phyloP scores from a whole-genome alignment of 768 basidiomycete genomes.

The Chlorophyllum brunneum region DNA sequence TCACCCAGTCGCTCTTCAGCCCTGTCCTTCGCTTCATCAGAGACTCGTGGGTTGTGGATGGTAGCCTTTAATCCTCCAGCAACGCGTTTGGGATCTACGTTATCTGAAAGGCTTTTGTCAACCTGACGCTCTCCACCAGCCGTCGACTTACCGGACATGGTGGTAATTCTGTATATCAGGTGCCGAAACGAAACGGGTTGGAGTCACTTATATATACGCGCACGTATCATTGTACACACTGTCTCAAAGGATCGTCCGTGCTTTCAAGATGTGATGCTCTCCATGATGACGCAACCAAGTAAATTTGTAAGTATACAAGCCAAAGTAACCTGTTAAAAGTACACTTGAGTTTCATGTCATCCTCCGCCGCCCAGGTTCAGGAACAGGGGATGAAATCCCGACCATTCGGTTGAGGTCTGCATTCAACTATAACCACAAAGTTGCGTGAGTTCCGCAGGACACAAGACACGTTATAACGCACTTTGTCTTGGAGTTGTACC shows the following conservation, averaged over 20 bases:
- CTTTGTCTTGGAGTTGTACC: constrained; percentile 64
- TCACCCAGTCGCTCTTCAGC: constrained; percentile 37
- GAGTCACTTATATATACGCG: background rate
- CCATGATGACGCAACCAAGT: constrained; percentile 1
- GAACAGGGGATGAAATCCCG: constrained; percentile 39
- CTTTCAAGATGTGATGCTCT: background rate
- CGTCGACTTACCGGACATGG: background rate
- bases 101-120: too few relatives aligned
- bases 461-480: background rate
- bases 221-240: too few relatives aligned
- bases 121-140: too few relatives aligned
- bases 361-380: constrained; percentile 26
- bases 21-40: constrained; percentile 39
- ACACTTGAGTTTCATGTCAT: constrained; percentile 16
- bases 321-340: background rate
- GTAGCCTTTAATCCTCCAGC: constrained; percentile 48
- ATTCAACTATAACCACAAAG: constrained; percentile 22
- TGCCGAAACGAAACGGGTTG: background rate
- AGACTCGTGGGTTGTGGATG: constrained; percentile 46
- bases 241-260: background rate
- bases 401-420: constrained; percentile 58
- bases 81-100: constrained; percentile 37
- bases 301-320: background rate
- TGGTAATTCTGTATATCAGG: background rate
- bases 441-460: background rate